Conservation (phyloP, 1,139 yeast genomes). For the Protomyces lactucae-debilis region DNA sequence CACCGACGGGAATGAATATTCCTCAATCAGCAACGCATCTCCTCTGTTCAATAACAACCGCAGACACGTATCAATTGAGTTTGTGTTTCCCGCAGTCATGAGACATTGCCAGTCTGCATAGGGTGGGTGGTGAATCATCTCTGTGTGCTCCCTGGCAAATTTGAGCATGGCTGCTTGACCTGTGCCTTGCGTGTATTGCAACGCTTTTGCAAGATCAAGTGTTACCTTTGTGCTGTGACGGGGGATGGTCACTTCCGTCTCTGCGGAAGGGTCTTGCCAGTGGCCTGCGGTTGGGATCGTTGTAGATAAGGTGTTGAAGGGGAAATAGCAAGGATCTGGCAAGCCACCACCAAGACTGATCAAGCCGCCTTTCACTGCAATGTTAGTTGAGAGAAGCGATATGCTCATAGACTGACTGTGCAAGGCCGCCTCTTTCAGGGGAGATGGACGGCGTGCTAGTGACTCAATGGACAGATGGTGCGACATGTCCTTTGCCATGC, state of each 20-base stretch:
- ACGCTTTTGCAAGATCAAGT: conserved; percentile 72
- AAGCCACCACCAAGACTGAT: conserved; percentile 94
- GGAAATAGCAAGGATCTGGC: conserved; percentile 85
- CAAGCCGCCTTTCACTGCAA: conserved; percentile 59
- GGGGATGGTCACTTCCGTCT: conserved; percentile 31
- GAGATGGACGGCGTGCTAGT: conserved; percentile 67
- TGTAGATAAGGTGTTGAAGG: conserved; percentile 73
- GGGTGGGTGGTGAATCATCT: conserved; percentile 54
- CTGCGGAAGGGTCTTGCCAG: conserved; percentile 37
- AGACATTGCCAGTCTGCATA: conserved; percentile 65
- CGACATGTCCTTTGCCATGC: conserved; percentile 60
- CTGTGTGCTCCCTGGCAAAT: conserved; percentile 75
- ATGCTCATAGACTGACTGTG: conserved; percentile 2
- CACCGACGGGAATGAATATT: conserved; percentile 76
- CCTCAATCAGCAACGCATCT: conserved; percentile 76
- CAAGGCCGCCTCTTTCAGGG: conserved; percentile 62
- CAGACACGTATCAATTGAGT: conserved; percentile 78
- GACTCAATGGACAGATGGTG: conserved; percentile 79
- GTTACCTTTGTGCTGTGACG: conserved; percentile 49
- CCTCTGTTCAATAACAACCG: conserved; percentile 76
- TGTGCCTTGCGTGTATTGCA: conserved; percentile 82
- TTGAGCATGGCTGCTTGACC: conserved; percentile 68
- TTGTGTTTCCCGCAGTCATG: conserved; percentile 76
- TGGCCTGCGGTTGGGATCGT: conserved; percentile 54
- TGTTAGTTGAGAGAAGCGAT: conserved; percentile 34